Conservation (phyloP, 2,329 filamentous ascomycete species). For the Stachybotrys echinatus region DNA sequence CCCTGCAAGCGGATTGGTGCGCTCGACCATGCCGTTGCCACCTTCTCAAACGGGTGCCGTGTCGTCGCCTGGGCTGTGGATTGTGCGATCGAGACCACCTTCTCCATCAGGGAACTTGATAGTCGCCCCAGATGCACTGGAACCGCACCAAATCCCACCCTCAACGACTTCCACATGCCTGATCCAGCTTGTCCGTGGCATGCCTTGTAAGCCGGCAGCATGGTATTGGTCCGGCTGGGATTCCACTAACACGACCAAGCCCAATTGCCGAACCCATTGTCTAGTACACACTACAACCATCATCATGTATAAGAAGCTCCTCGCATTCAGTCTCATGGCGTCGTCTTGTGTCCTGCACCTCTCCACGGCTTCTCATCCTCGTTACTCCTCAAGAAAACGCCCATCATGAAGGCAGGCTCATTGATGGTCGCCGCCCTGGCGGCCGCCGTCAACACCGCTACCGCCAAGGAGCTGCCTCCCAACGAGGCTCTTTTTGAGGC, state of each 20-base stretch:
- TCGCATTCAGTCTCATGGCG: neutral
- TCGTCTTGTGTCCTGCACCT: neutral
- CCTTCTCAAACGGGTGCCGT: neutral
- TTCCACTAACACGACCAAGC: neutral
- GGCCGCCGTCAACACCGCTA: neutral
- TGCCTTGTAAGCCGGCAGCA: neutral
- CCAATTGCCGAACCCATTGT: neutral
- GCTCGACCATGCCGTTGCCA: neutral
- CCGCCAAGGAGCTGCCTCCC: slow-evolving; percentile 3
- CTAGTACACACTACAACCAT: neutral
- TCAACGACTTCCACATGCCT: neutral
- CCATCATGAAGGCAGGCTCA: slow-evolving; percentile 3
- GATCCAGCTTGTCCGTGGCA: neutral
- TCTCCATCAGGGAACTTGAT: neutral
- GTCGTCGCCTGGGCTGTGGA: neutral
- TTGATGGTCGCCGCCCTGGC: neutral
- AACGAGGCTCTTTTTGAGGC: neutral
- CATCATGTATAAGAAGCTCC: neutral
- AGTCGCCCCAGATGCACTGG: neutral
- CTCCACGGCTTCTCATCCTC: neutral
- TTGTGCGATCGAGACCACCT: neutral
- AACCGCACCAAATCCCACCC: neutral
- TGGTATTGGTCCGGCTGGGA: neutral
- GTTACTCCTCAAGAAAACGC: neutral
- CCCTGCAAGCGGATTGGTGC: neutral